Base-by-base conservation (phyloP, 352 stramenopile species). In the Globisporangium nagaii region DNA sequence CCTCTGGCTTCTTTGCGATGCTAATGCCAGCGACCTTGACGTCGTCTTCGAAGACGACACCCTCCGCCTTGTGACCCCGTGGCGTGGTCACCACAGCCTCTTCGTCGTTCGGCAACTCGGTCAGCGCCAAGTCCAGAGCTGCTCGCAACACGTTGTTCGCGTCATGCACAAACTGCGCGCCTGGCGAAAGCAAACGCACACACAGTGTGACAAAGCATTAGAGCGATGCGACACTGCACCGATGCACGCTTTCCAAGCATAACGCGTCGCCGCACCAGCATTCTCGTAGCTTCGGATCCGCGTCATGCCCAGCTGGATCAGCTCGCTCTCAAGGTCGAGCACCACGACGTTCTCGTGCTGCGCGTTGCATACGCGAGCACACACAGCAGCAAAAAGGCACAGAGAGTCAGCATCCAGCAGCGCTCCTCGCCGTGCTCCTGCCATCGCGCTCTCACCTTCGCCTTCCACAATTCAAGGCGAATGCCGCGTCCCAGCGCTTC, bases 341-440 rank as follows among this genome's bases (percentile, higher is more conserved):
- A 92, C 82, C 36, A 89, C 81, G 30, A 94, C 82, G 49, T 94
- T 94, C 56, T 92, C 81, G 51, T 94, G 84, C 84, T 93, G 57
- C 19, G 32, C 8, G 12, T 34, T 1, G 7, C 22, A 17, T 13
- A 34, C 11, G 3, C 15, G 36, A 22, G 15, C 11, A 6, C 2
- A 22, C 25, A 52, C 34, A 24, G 31, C 11, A 49, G 36, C 19
- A 46, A 37, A n/a, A n/a, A n/a, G n/a, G n/a, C 40, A 15, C n/a
- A 27, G 27, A 41, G 12, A 35, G 19, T 48, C 34, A 56, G 43
- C 27, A 42, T 20, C 10, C 4, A 12, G 20, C n/a, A 19, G 11
- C 6, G 15, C 30, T 43, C 27, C n/a, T n/a, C n/a, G n/a, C n/a
- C n/a, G n/a, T n/a, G n/a, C n/a, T n/a, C n/a, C n/a, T n/a, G 12